Conservation (phyloP, 1,139 yeast genomes). For the Chernovozyma aurita region DNA sequence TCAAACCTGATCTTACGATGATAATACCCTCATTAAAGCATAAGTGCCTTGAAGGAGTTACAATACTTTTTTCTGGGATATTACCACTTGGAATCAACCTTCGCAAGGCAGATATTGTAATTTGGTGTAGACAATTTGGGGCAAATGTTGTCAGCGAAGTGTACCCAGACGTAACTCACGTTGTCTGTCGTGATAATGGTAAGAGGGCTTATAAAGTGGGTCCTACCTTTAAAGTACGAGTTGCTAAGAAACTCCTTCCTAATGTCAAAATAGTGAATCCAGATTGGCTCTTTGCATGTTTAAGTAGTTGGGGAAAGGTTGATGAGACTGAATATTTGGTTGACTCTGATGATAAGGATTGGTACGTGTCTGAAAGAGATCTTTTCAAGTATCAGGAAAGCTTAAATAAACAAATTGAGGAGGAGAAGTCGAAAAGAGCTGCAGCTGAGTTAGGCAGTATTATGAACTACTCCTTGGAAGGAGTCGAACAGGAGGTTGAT, state of each 20-base stretch:
- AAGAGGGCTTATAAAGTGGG: slow-evolving; percentile 35
- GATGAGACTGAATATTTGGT: slow-evolving; percentile 61
- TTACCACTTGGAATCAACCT: slow-evolving; percentile 74
- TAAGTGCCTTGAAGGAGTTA: slow-evolving; percentile 62
- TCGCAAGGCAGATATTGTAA: slow-evolving; percentile 76
- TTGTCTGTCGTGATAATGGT: slow-evolving; percentile 71
- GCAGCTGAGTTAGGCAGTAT: slow-evolving; percentile 27
- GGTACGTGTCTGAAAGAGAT: slow-evolving; percentile 41
- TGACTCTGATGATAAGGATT: slow-evolving; percentile 37
- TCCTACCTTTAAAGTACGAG: slow-evolving; percentile 67
- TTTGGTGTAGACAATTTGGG: slow-evolving; percentile 91
- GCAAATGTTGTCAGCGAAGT: slow-evolving; percentile 78
- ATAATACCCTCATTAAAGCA: slow-evolving; percentile 73
- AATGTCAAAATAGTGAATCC: slow-evolving; percentile 81
- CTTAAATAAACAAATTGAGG: slow-evolving; percentile 19
- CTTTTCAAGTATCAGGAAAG: slow-evolving; percentile 39
- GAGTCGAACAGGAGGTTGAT: slow-evolving; percentile 56
- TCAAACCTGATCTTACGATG: slow-evolving; percentile 54
- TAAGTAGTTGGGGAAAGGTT: slow-evolving; percentile 71
- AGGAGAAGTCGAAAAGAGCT: slow-evolving; percentile 13
- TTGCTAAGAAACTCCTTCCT: slow-evolving; percentile 61
- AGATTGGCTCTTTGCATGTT: slow-evolving; percentile 87
- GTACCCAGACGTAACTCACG: slow-evolving; percentile 77
- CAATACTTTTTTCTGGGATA: slow-evolving; percentile 79
- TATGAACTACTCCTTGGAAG: slow-evolving; percentile 46